A percentile compares a stretch with the other conserved stretches of the same genome.
These are phyloP conservation scores for Calycina herbarum DNA, from an alignment of 2,329 filamentous ascomycete species.

Conservation along the genomic window DNA sequence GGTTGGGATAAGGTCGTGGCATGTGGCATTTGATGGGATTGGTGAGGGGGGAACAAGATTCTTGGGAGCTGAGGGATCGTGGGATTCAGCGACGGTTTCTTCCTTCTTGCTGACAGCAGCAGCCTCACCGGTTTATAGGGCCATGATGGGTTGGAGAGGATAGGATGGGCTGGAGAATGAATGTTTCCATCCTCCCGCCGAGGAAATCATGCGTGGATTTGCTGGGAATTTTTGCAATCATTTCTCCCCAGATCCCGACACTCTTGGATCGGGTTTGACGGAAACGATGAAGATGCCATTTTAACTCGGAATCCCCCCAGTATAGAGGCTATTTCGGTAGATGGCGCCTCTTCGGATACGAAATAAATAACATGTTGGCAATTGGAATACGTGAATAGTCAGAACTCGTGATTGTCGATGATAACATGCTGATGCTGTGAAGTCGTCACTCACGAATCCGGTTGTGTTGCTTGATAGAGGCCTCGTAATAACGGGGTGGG, in stretches of 20 bases:
- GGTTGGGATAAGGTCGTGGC: background rate
- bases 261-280: background rate
- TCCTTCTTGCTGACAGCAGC: background rate
- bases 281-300: background rate
- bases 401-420: background rate
- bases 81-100: background rate
- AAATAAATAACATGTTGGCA: background rate
- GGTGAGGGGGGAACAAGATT: background rate
- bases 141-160: background rate
- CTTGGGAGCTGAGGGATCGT: slow-evolving; percentile 2
- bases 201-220: too few species aligned
- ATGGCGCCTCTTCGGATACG: background rate
- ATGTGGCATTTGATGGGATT: background rate
- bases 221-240: background rate
- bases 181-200: background rate
- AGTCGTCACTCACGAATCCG: slow-evolving; percentile 1
- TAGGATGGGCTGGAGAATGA: background rate
- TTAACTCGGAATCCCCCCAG: background rate
- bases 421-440: background rate
- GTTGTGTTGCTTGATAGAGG: background rate
- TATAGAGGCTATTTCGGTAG: background rate
- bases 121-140: background rate
- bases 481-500: background rate
- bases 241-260: background rate
- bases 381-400: background rate